phyloP scores from a whole-genome alignment of 2,329 filamentous ascomycete species.

The Diaporthe destruens region DNA sequence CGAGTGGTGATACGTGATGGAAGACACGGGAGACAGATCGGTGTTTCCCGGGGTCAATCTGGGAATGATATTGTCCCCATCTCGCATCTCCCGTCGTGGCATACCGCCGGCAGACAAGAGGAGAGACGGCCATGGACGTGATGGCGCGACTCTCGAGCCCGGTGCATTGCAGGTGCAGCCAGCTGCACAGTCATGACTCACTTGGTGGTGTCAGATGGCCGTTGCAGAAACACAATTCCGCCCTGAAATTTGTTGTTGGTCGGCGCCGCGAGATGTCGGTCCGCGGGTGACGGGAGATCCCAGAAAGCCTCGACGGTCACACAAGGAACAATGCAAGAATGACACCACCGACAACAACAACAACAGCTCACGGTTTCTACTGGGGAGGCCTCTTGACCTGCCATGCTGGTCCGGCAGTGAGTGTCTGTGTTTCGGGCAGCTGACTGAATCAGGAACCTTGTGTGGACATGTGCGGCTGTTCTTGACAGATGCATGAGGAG shows the following conservation, averaged over 20 bases:
- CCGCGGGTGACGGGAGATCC: constrained; percentile 25
- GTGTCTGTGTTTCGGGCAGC: constrained; percentile 1
- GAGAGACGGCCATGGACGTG: neutral
- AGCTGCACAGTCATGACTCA: constrained; percentile 29
- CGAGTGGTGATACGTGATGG: constrained; percentile 19
- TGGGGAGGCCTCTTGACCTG: constrained; percentile 6
- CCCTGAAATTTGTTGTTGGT: constrained; percentile 1
- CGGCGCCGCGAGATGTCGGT: neutral
- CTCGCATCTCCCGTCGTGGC: neutral
- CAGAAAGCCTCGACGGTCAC: neutral
- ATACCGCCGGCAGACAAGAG: neutral
- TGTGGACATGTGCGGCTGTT: neutral
- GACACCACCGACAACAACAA: neutral
- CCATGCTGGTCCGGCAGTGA: neutral
- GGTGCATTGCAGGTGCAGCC: neutral
- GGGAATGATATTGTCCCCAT: constrained; percentile 8
- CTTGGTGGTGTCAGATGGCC: constrained; percentile 29
- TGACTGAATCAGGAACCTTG: constrained; percentile 19
- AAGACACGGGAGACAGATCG: constrained; percentile 24
- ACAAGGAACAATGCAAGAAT: too few relatives aligned
- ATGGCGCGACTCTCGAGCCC: constrained; percentile 1
- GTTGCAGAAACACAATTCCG: constrained; percentile 27
- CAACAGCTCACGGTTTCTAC: neutral
- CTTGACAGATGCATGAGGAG: constrained; percentile 8
- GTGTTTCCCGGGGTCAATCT: constrained; percentile 14